Percentiles rank a stretch among this genome's conserved stretches.
These are phyloP conservation scores for Russula olivacea DNA, from an alignment of 768 basidiomycete species.

Conservation along the genomic window DNA sequence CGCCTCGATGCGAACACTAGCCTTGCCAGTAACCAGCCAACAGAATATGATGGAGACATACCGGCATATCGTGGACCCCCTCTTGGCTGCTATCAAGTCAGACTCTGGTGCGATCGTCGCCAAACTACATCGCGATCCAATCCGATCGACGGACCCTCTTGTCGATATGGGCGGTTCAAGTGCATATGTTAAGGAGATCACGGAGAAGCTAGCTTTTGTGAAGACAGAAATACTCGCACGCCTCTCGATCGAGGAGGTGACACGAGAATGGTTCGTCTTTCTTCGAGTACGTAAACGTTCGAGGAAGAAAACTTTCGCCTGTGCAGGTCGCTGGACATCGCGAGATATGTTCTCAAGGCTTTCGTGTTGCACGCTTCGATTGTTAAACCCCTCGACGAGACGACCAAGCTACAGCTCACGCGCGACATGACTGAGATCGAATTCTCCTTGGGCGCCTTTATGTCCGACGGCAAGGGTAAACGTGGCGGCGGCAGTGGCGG, in stretches of 20 bases:
- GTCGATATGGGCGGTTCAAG: constrained; percentile 56
- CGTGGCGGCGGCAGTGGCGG: constrained; percentile 48
- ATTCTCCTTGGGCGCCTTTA: constrained; percentile 81
- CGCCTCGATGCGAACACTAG: neutral
- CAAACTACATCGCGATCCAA: constrained; percentile 79
- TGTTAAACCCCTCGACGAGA: constrained; percentile 83
- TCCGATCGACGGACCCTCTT: constrained; percentile 59
- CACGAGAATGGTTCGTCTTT: constrained; percentile 60
- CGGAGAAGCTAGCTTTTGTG: constrained; percentile 80
- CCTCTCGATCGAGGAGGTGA: constrained; percentile 66
- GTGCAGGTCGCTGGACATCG: constrained; percentile 41
- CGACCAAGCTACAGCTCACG: constrained; percentile 89
- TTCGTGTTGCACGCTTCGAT: constrained; percentile 96
- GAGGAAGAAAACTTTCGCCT: neutral
- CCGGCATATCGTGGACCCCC: constrained; percentile 53
- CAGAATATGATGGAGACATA: constrained; percentile 51
- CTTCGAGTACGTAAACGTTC: neutral
- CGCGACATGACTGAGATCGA: constrained; percentile 97
- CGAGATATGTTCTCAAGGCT: constrained; percentile 71
- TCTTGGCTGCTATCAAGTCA: constrained; percentile 64
- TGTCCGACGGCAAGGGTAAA: constrained; percentile 52
- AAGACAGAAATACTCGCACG: constrained; percentile 69
- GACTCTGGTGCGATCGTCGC: constrained; percentile 77
- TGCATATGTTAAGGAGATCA: constrained; percentile 86
- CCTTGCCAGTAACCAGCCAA: neutral